Base-by-base conservation (phyloP, 495 filamentous ascomycete genomes). In the Penicillium subrubescens region DNA sequence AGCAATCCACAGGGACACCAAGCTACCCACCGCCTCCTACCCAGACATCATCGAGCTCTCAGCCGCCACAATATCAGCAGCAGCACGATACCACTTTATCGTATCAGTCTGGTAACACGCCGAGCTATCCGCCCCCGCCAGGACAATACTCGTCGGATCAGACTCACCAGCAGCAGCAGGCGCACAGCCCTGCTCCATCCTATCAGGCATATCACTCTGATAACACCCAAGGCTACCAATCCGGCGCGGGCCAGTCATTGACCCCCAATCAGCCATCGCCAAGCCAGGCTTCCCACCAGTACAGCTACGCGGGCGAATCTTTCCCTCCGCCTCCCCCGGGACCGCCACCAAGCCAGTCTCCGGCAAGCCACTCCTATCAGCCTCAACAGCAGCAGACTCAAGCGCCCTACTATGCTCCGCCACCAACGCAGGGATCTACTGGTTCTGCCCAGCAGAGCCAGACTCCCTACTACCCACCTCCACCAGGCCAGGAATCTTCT, bases 241-340 rank as follows among this genome's bases (percentile, higher is more conserved):
- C 61, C 3, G 33, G 23, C 33, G 27, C 11, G 50, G 59, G 44
- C 43, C 62, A 53, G 53, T 58, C 43, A 61, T 10, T 29, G 35
- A 15, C 56, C 34, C 3, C 12, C 56, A 7, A 25, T 44, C 56
- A 41, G 35, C 57, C 43, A 35, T 57, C 64, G 5, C 56, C 57
- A 17, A 66, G 48, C 58, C 66, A 65, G 19, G 58, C 52, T 2
- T 46, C 67, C 4, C 8, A 60, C 3, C 70, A 71, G n/a, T 79
- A 80, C 21, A 70, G 65, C 10, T 79, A 81, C 62, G 70, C 72
- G 34, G 76, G 76, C 75, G 58, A 82, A 63, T 72, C 83, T 50
- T 65, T 78, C 84, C 74, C 79, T 64, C 71, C 79, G 67, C 74
- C 86, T 69, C 68, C 79, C 73, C 62, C 75, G 64, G 73, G 82